phyloP scores from a whole-genome alignment of 768 basidiomycete genomes.

The Leccinum sublutescens region DNA sequence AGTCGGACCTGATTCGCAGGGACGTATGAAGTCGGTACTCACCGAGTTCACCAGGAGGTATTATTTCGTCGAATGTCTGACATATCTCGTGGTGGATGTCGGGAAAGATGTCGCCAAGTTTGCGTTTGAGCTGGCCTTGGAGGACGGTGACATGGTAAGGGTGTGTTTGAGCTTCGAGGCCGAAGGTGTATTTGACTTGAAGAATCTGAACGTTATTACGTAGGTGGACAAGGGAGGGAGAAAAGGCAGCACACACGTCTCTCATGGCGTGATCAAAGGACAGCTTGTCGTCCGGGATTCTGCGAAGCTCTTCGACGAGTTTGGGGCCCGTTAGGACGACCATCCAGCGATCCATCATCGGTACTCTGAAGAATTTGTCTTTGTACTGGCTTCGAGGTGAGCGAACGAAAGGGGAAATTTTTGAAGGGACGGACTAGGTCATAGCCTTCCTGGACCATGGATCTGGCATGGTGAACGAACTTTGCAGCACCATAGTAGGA shows the following conservation, averaged over 20 bases:
- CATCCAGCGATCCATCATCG: conserved; percentile 44
- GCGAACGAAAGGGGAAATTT: neutral
- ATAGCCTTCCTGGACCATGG: conserved; percentile 38
- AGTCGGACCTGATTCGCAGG: conserved; percentile 12
- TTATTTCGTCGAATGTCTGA: conserved; percentile 29
- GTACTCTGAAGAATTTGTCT: conserved; percentile 42
- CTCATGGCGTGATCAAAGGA: conserved; percentile 40
- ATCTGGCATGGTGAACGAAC: conserved; percentile 31
- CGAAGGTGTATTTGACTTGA: conserved; percentile 39
- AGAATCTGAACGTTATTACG: conserved; percentile 31
- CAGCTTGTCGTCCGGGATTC: conserved; percentile 45
- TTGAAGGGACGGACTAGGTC: conserved; percentile 25
- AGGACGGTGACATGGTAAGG: conserved; percentile 38
- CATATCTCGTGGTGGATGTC: conserved; percentile 35
- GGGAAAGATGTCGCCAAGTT: conserved; percentile 34
- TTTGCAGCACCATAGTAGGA: conserved; percentile 33
- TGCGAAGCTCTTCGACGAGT: conserved; percentile 50
- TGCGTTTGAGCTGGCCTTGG: conserved; percentile 33
- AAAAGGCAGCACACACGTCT: conserved; percentile 33
- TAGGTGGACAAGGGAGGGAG: conserved; percentile 10
- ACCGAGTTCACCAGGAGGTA: conserved; percentile 24
- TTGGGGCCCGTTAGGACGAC: conserved; percentile 42
- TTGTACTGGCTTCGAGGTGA: conserved; percentile 29
- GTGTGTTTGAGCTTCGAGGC: conserved; percentile 31
- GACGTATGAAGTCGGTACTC: conserved; percentile 5